Evolutionary conservation across 129 eudicot species (phyloP).

Genomic region (Escallonia herrerae): DNA sequence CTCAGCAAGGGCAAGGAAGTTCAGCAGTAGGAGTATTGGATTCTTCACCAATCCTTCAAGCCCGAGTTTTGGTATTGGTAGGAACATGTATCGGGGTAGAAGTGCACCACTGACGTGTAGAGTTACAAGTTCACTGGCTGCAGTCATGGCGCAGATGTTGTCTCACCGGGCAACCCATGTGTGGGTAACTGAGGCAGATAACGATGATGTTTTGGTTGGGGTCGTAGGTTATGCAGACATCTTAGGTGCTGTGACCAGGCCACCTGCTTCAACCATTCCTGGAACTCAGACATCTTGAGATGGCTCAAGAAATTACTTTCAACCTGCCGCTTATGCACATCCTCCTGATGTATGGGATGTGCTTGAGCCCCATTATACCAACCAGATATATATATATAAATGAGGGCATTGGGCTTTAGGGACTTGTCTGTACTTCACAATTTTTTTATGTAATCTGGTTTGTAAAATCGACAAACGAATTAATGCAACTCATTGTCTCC

Average conservation of each 20-base stretch:
- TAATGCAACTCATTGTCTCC: too few relatives aligned
- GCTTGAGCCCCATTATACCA: too few relatives aligned
- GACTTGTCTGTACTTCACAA: too few relatives aligned
- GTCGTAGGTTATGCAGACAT: conserved; percentile 94
- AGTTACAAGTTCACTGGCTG: conserved; percentile 70
- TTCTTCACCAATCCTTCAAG: conserved; percentile 48
- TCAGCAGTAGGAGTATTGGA: conserved; percentile 83
- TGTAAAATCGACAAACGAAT: too few relatives aligned
- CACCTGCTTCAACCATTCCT: conserved; percentile 25
- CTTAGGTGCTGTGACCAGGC: conserved; percentile 62
- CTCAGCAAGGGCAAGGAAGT: conserved; percentile 34
- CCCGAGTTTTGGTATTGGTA: conserved; percentile 37
- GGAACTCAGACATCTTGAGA: conserved; percentile 20
- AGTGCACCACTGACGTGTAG: conserved; percentile 88
- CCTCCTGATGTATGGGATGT: too few relatives aligned
- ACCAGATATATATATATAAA: too few relatives aligned
- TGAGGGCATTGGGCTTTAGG: too few relatives aligned
- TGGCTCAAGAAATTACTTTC: too few relatives aligned
- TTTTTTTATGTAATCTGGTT: too few relatives aligned
- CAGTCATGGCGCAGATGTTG: conserved; percentile 97
- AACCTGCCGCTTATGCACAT: too few relatives aligned
- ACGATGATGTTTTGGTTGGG: conserved; percentile 73
- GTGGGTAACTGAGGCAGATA: conserved; percentile 81
- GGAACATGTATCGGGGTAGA: conserved; percentile 95
- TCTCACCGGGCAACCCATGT: conserved; percentile 95